These are phyloP conservation scores for Pseudodiploospora longispora DNA, from an alignment of 2,329 filamentous ascomycete species.

Conservation along the genomic window DNA sequence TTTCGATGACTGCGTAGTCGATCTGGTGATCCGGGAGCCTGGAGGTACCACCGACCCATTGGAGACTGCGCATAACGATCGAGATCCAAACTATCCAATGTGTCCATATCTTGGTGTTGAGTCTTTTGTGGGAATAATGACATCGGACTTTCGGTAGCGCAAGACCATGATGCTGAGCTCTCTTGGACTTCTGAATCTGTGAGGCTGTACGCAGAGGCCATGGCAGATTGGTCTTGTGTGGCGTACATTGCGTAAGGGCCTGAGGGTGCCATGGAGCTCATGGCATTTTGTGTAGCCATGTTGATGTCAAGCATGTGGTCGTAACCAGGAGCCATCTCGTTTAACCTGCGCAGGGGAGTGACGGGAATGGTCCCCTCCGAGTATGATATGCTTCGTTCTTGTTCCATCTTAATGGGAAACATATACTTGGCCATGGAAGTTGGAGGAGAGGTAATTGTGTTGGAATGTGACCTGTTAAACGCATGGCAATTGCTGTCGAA, in stretches of 20 bases:
- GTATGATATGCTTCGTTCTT: slow-evolving; percentile 24
- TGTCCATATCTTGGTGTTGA: slow-evolving; percentile 23
- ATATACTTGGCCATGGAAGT: slow-evolving; percentile 26
- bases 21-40: slow-evolving; percentile 25
- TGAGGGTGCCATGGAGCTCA: slow-evolving; percentile 30
- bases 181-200: slow-evolving; percentile 31
- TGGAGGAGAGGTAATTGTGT: slow-evolving; percentile 29
- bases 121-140: slow-evolving; percentile 28
- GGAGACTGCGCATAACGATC: slow-evolving; percentile 29
- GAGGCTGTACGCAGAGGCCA: slow-evolving; percentile 32
- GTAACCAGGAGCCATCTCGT: slow-evolving; percentile 27
- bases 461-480: slow-evolving; percentile 17
- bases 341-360: slow-evolving; percentile 29
- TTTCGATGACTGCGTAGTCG: slow-evolving; percentile 29
- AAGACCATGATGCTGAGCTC: slow-evolving; percentile 30
- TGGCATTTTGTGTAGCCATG: slow-evolving; percentile 23
- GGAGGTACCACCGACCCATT: slow-evolving; percentile 21
- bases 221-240: slow-evolving; percentile 22
- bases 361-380: slow-evolving; percentile 19
- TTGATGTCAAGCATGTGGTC: slow-evolving; percentile 31
- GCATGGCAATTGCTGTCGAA: slow-evolving; percentile 26
- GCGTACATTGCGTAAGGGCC: slow-evolving; percentile 27
- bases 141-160: slow-evolving; percentile 33
- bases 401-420: slow-evolving; percentile 26
- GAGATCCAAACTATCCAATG: slow-evolving; percentile 22